Conservation (phyloP, 1,284 basidiomycete species). For the Moesziomyces sp. region DNA sequence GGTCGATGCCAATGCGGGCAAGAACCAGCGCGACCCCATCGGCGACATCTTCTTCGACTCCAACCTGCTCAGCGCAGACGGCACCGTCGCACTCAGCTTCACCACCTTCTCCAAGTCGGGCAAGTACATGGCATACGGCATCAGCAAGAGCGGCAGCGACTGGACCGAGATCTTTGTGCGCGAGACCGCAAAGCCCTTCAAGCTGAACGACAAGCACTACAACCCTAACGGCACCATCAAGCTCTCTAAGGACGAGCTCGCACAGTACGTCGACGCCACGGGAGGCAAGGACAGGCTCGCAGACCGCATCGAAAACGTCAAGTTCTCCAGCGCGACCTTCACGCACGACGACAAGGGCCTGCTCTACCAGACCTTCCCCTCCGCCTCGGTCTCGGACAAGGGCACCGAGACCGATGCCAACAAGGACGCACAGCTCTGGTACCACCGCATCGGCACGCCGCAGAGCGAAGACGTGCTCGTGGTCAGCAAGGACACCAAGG, state of each 20-base stretch:
- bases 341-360: slow-evolving; percentile 64
- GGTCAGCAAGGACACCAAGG: slow-evolving; percentile 55
- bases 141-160: slow-evolving; percentile 64
- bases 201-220: slow-evolving; percentile 36
- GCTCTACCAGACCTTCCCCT: slow-evolving; percentile 65
- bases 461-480: slow-evolving; percentile 62
- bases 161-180: slow-evolving; percentile 64
- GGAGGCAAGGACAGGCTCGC: slow-evolving; percentile 57
- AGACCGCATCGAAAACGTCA: slow-evolving; percentile 60
- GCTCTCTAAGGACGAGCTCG: slow-evolving; percentile 34
- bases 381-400: slow-evolving; percentile 51
- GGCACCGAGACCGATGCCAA: slow-evolving; percentile 66
- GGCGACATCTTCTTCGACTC: slow-evolving; percentile 64
- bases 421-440: slow-evolving; percentile 63
- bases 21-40: slow-evolving; percentile 46
- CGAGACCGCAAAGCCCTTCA: slow-evolving; percentile 56
- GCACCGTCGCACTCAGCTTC: slow-evolving; percentile 59
- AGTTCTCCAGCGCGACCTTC: slow-evolving; percentile 60
- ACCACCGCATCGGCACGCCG: slow-evolving; percentile 61
- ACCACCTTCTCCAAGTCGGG: slow-evolving; percentile 61
- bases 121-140: slow-evolving; percentile 62
- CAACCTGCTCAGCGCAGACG: slow-evolving; percentile 61
- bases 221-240: slow-evolving; percentile 47
- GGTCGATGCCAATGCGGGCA: slow-evolving; percentile 38
- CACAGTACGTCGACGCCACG: slow-evolving; percentile 34